Base-by-base conservation (phyloP, 129 eudicot species). In the Flaveria sonorensis region DNA sequence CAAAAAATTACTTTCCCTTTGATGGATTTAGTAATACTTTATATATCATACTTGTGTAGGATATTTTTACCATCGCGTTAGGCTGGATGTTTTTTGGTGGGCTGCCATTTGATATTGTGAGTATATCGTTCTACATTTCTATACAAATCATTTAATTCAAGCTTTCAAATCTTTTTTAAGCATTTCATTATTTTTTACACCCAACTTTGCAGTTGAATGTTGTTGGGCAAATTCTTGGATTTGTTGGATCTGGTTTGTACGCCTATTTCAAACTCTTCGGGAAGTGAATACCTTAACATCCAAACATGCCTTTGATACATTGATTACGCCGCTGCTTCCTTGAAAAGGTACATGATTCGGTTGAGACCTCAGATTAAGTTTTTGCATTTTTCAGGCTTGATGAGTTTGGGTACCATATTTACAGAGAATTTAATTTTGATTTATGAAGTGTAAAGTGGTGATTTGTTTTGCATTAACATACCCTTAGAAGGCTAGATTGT, bases 31-130 rank as follows among this genome's bases (percentile, higher is more conserved):
- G 28, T 73, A 14, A 68, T 52, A 40, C 24, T 1, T 67, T 10
- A 36, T 18, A 21, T 15, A 39, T 51, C 18, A 14, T 19, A 39
- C 21, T 7, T 2, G 21, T 68, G 77, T 57, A 93, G 98, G 98
- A 93, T 81, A 75, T 93, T 16, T 91, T 93, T 84, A 93, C 98
- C 0, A 86, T 93, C 43, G 1, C 88, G 15, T 87, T 93, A 14
- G 98, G 98, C 47, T 93, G 97, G 98, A 68, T 85, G 50, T 81
- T 93, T 59, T 93, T 93, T 73, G 98, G 98, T 15, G 98, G 98
- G 51, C 96, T 93, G 56, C 97, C 98, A 14, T 93, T 93, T 70
- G 98, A 93, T 84, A 53, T 93, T 59, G 98, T 90, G 77, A 88
- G 98, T 85, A 62, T 36, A 46, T 40, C 4, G 1, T 36, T 30